phyloP scores from a whole-genome alignment of 148 eudicot genomes.

The Limonium bicolor region DNA sequence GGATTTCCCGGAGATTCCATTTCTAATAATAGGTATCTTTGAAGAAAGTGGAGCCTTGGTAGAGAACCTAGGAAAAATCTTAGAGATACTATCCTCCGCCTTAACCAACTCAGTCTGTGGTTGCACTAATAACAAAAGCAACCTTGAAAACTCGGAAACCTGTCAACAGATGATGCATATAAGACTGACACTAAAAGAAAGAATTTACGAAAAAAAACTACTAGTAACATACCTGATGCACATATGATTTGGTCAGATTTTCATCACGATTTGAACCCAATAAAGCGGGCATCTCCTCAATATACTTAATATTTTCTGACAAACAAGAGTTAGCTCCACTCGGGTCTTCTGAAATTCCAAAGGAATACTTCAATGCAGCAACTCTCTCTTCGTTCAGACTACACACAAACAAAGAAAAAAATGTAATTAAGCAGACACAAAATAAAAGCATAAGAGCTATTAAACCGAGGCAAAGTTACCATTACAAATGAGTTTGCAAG shows the following conservation, averaged over 20 bases:
- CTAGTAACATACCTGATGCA: constrained; percentile 27
- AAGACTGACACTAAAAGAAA: background rate
- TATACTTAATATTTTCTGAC: constrained; percentile 42
- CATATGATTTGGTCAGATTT: constrained; percentile 14
- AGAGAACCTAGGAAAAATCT: constrained; percentile 14
- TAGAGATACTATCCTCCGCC: constrained; percentile 19
- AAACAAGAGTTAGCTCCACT: constrained; percentile 21
- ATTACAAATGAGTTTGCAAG: no score
- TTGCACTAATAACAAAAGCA: constrained; percentile 41
- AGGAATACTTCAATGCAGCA: constrained; percentile 49
- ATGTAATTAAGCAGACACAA: background rate
- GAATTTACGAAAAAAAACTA: background rate
- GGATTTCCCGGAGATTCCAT: constrained; percentile 39
- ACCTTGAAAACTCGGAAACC: constrained; percentile 43
- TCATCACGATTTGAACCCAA: constrained; percentile 37
- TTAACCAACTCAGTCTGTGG: constrained; percentile 22
- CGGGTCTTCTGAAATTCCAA: constrained; percentile 35
- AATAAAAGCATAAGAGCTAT: no score
- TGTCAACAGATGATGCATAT: constrained; percentile 10
- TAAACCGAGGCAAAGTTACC: no score
- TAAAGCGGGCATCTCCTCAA: constrained; percentile 37
- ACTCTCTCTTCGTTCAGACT: constrained; percentile 47
- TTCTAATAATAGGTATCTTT: constrained; percentile 40
- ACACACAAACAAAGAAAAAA: constrained; percentile 9
- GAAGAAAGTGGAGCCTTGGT: constrained; percentile 23